phyloP scores from a whole-genome alignment of 2,329 filamentous ascomycete genomes.

The Diaporthe humulicola region DNA sequence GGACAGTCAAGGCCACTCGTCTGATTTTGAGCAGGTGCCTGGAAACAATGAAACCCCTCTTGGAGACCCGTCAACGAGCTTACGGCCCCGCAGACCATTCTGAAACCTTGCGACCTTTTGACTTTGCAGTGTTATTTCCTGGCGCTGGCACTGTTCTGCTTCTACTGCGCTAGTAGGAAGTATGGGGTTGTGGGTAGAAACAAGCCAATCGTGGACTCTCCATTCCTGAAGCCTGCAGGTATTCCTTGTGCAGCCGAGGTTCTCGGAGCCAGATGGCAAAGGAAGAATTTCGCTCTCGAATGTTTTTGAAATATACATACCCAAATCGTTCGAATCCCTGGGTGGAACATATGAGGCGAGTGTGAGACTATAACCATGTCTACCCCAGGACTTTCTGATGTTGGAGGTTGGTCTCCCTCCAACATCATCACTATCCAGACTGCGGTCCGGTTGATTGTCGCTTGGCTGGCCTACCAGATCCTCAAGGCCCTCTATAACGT shows the following conservation, averaged over 20 bases:
- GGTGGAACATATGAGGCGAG: neutral
- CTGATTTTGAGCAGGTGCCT: neutral
- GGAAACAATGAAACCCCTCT: neutral
- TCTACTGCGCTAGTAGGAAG: constrained; percentile 4
- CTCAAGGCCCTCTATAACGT: constrained; percentile 31
- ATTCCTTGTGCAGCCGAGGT: constrained; percentile 16
- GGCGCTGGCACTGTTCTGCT: neutral
- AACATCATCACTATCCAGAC: neutral
- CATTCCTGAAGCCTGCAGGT: neutral
- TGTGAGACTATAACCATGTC: neutral
- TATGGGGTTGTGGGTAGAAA: constrained; percentile 20
- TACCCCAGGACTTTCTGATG: neutral
- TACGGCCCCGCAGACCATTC: neutral
- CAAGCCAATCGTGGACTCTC: constrained; percentile 10
- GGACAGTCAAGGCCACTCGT: neutral
- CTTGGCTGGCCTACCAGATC: constrained; percentile 22
- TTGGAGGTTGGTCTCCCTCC: constrained; percentile 9
- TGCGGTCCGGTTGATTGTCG: neutral
- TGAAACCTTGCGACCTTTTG: constrained; percentile 13
- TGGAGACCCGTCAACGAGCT: neutral
- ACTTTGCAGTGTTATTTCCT: neutral
- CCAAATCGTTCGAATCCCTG: neutral
- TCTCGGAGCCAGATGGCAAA: neutral
- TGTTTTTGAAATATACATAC: neutral
- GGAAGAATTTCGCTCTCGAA: neutral